These are phyloP conservation scores for Ophiostoma quercus DNA, from an alignment of 2,329 filamentous ascomycete species.

Conservation along the genomic window DNA sequence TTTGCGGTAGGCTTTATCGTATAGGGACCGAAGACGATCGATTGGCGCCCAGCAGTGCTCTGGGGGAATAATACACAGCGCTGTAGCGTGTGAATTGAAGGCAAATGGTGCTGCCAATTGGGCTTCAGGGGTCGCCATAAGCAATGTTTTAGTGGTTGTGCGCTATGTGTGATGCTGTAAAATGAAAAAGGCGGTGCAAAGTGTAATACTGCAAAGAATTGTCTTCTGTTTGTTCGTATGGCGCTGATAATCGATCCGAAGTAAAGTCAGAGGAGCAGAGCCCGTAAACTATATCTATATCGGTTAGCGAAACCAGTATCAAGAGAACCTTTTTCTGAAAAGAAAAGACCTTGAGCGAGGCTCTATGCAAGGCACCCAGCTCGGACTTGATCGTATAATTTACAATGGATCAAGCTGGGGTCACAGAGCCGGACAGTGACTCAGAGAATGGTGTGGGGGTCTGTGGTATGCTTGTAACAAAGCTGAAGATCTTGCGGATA, in stretches of 20 bases:
- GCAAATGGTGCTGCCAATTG: neutral
- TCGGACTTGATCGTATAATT: neutral
- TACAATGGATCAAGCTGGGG: neutral
- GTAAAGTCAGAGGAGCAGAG: neutral
- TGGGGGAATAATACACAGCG: conserved; percentile 56
- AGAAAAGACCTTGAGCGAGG: neutral
- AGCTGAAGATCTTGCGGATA: neutral
- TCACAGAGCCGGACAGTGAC: conserved; percentile 19
- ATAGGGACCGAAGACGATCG: conserved; percentile 53
- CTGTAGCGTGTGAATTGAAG: conserved; percentile 49
- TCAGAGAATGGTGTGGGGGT: conserved; percentile 10
- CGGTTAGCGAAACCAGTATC: neutral
- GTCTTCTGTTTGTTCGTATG: neutral
- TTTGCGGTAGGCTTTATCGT: conserved; percentile 55
- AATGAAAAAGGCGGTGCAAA: neutral
- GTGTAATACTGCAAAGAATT: neutral
- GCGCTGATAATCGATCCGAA: neutral
- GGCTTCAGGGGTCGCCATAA: neutral
- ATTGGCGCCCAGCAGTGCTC: conserved; percentile 43
- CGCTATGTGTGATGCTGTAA: neutral
- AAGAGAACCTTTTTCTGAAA: neutral
- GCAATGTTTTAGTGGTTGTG: neutral
- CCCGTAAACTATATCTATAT: neutral
- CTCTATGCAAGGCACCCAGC: neutral
- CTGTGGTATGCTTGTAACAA: neutral